A percentile compares a stretch with the other conserved stretches of the same genome.
Evolutionary conservation across 1,284 basidiomycete genomes (phyloP).

Genomic region (Fomitopsis schrenkii): DNA sequence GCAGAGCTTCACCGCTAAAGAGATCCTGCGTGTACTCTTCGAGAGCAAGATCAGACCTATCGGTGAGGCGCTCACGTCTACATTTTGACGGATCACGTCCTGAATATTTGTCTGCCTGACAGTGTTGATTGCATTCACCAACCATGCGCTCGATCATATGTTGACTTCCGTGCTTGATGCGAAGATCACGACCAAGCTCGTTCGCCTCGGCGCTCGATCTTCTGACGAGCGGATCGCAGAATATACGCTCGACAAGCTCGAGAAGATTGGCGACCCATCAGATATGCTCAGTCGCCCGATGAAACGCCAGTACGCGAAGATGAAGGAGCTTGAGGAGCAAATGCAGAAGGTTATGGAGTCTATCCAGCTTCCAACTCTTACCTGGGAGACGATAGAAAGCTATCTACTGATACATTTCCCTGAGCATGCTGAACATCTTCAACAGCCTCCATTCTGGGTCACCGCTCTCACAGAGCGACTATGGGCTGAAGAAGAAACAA

Average conservation of each 20-base stretch:
- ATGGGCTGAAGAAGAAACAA: constrained; percentile 12
- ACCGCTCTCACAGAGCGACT: constrained; percentile 6
- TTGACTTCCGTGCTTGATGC: constrained; percentile 57
- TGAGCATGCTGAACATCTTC: constrained; percentile 37
- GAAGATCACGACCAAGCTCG: constrained; percentile 54
- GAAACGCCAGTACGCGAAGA: constrained; percentile 30
- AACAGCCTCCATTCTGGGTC: constrained; percentile 42
- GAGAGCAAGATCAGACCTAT: constrained; percentile 34
- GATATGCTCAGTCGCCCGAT: constrained; percentile 34
- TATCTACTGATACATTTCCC: constrained; percentile 40
- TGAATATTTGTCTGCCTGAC: constrained; percentile 34
- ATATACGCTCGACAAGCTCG: constrained; percentile 55
- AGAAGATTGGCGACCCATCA: constrained; percentile 38
- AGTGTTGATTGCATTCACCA: constrained; percentile 70
- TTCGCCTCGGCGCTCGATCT: constrained; percentile 60
- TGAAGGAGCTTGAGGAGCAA: constrained; percentile 43
- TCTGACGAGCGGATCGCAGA: constrained; percentile 54
- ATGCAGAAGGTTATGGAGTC: constrained; percentile 42
- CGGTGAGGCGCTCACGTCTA: constrained; percentile 4
- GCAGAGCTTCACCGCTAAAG: constrained; percentile 64
- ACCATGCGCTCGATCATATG: constrained; percentile 75
- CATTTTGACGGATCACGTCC: neutral
- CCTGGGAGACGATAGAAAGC: constrained; percentile 33
- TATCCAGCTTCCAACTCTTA: constrained; percentile 30
- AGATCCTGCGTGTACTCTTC: constrained; percentile 60